These are phyloP conservation scores for Leccinum subspadiceum DNA, from an alignment of 1,284 basidiomycete species.

Conservation along the genomic window DNA sequence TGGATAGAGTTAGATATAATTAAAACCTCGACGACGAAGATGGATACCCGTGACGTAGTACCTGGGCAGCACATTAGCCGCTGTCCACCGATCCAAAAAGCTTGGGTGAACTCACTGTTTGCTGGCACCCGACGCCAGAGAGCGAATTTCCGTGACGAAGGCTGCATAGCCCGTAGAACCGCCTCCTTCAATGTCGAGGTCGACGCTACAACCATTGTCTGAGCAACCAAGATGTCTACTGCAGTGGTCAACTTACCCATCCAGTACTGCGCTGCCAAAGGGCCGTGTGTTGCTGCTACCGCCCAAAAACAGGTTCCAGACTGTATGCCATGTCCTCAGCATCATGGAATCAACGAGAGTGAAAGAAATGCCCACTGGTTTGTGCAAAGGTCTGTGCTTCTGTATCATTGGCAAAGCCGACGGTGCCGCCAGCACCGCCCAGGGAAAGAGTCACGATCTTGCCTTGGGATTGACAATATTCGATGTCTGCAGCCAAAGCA, in stretches of 20 bases:
- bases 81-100: not conserved
- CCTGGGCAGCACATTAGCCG: conserved; percentile 28
- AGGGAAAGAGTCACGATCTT: conserved; percentile 66
- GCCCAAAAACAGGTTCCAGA: conserved; percentile 69
- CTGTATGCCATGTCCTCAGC: conserved; percentile 14
- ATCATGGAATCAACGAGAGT: not conserved
- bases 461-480: conserved; percentile 61
- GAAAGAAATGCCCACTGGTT: conserved; percentile 29
- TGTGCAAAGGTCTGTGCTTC: conserved; percentile 55
- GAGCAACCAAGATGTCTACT: not conserved
- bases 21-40: not conserved
- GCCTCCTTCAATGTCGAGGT: conserved; percentile 69
- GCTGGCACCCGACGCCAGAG: conserved; percentile 45
- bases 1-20: not conserved
- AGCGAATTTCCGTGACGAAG: conserved; percentile 53
- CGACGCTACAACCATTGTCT: conserved; percentile 41
- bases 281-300: conserved; percentile 47
- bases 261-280: conserved; percentile 62
- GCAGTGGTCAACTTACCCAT: conserved; percentile 45
- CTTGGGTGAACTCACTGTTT: conserved; percentile 43
- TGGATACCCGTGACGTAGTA: conserved; percentile 53
- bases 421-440: conserved; percentile 59
- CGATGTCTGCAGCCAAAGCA: conserved; percentile 54
- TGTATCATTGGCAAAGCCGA: conserved; percentile 50
- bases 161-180: conserved; percentile 48